phyloP scores from a whole-genome alignment of 2,329 filamentous ascomycete species.

The Fusarium temperatum region DNA sequence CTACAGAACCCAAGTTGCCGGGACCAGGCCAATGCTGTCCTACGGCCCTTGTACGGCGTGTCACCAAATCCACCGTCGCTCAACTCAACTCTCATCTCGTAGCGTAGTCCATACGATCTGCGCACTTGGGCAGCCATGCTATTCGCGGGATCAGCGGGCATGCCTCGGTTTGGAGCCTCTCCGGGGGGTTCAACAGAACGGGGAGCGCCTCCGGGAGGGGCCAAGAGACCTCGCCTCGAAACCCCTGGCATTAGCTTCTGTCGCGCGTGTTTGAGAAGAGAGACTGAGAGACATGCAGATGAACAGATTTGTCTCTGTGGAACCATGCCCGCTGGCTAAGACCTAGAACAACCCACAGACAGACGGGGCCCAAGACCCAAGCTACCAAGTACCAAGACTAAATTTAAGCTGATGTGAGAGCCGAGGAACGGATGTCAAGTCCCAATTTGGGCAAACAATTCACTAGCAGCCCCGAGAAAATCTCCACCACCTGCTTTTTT shows the following conservation, averaged over 20 bases:
- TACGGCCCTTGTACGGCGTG: slow-evolving; percentile 12
- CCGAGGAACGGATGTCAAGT: slow-evolving; percentile 15
- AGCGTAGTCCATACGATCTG: not conserved
- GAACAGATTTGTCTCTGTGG: not conserved
- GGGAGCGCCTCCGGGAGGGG: not conserved
- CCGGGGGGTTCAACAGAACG: not conserved
- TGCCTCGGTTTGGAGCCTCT: slow-evolving; percentile 14
- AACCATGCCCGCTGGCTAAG: not conserved
- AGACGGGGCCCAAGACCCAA: not conserved
- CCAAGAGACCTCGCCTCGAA: not conserved
- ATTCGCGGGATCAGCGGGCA: slow-evolving; percentile 7
- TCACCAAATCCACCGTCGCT: slow-evolving; percentile 20
- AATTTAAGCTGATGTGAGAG: not conserved
- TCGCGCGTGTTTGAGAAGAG: not conserved
- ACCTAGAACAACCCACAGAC: not conserved
- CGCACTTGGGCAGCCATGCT: slow-evolving; percentile 16
- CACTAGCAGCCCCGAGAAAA: slow-evolving; percentile 1
- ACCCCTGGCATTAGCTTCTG: slow-evolving; percentile 2
- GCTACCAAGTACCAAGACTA: not conserved
- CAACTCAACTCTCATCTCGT: not conserved
- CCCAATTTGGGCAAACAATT: slow-evolving; percentile 3
- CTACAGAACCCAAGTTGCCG: slow-evolving; percentile 19
- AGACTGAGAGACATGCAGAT: not conserved
- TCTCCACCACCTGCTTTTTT: not conserved
- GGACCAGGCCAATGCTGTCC: not conserved